Conservation (phyloP, 2,329 filamentous ascomycete genomes). For the Penicillium sp. region DNA sequence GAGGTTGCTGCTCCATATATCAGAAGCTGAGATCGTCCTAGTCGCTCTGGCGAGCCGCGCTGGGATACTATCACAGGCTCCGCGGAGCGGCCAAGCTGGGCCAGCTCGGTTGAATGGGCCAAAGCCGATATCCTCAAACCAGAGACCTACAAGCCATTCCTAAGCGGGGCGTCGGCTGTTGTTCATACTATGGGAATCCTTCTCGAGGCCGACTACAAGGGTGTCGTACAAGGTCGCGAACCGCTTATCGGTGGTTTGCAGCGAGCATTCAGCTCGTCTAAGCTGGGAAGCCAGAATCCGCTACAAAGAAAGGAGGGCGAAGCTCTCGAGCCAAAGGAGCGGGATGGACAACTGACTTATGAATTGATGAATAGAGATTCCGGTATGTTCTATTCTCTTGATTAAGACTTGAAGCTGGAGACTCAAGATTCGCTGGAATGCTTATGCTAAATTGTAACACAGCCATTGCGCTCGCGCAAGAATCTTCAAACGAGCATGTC, state of each 20-base stretch:
- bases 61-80: conserved; percentile 81
- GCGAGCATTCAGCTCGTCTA: conserved; percentile 72
- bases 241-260: conserved; percentile 76
- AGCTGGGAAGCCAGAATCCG: conserved; percentile 67
- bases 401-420: background rate
- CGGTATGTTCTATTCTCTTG: conserved; percentile 39
- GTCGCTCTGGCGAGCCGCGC: conserved; percentile 84
- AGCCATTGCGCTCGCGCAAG: conserved; percentile 79
- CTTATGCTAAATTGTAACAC: conserved; percentile 35
- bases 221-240: conserved; percentile 79
- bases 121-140: conserved; percentile 85
- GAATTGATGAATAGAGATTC: conserved; percentile 95
- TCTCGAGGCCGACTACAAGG: conserved; percentile 97
- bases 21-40: conserved; percentile 41
- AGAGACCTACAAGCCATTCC: conserved; percentile 72
- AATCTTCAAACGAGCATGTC: conserved; percentile 66
- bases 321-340: conserved; percentile 66
- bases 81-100: conserved; percentile 73
- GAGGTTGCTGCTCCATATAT: background rate
- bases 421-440: background rate
- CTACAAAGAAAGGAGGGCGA: conserved; percentile 63
- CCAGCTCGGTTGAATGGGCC: conserved; percentile 80
- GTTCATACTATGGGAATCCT: conserved; percentile 96
- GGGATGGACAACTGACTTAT: conserved; percentile 81
- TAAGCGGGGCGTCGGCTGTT: conserved; percentile 78